Evolutionary conservation across 345 rosid species (phyloP).

Genomic region (Turnera subulata): DNA sequence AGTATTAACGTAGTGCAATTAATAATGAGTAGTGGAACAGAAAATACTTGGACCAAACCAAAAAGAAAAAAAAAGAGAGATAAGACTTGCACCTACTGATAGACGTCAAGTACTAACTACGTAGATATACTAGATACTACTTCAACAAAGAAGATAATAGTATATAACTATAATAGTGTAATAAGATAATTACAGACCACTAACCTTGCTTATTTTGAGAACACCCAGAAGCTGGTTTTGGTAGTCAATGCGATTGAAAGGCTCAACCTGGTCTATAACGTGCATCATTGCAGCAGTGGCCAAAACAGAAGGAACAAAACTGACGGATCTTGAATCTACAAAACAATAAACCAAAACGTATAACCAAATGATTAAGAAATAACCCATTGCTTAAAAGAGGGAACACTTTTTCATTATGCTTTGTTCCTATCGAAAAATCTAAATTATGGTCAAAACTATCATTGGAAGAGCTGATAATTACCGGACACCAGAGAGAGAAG

Average conservation of each 20-base stretch:
- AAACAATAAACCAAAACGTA: not conserved
- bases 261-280: constrained; percentile 34
- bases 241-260: constrained; percentile 16
- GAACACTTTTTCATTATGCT: constrained; percentile 4
- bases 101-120: too few species aligned
- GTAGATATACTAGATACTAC: too few species aligned
- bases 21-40: not conserved
- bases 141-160: not conserved
- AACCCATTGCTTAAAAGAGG: constrained; percentile 2
- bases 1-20: not conserved
- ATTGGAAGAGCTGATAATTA: not conserved
- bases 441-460: not conserved
- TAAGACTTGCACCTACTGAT: too few species aligned
- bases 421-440: constrained; percentile 20
- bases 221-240: constrained; percentile 21
- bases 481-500: constrained; percentile 22
- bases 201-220: constrained; percentile 23
- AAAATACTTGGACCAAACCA: too few species aligned
- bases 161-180: not conserved
- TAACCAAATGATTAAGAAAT: not conserved
- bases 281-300: constrained; percentile 35
- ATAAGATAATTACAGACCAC: not conserved
- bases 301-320: constrained; percentile 19
- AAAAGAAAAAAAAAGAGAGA: too few species aligned
- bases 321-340: constrained; percentile 25